Base-by-base conservation (phyloP, 805 yeast genomes). In the Hanseniaspora occidentalis region DNA sequence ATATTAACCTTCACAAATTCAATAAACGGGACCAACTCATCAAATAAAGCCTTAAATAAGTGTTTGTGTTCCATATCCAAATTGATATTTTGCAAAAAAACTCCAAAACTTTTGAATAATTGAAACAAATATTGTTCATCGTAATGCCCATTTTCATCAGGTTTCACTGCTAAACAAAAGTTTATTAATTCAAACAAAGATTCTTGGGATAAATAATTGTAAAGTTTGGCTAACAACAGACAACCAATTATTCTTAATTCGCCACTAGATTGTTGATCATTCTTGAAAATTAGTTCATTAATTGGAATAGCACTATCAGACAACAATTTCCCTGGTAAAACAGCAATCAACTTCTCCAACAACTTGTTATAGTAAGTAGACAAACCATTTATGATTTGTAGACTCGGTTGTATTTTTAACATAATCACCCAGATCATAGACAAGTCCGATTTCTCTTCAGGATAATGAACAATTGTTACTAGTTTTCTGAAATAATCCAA, bases 61-160 rank as follows among this genome's bases (percentile, higher is more conserved):
- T n/a, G n/a, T n/a, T n/a, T n/a, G n/a, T n/a, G n/a, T 23, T 23
- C 25, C 10, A 7, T 10, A 23, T 23, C 25, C 10, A 23, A 10
- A 7, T 23, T 23, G 10, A 23, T 7, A 27, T 51, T 47, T 26
- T 43, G 50, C 11, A 57, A 43, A 22, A 50, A 54, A 18, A 58
- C 45, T 13, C 63, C 62, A 9, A 56, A 38, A 1, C 62, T 51
- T 41, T 57, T 57, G 4, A 52, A 49, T 10, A 58, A 37, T 42
- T 56, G 60, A 43, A 56, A 58, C 27, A 55, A 33, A 17, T 43
- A 46, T 25, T 48, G 43, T 3, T 39, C 34, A 25, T 41, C 22
- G n/a, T 36, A 14, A 38, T 11, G 4, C 40, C 21, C 14, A 9
- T 37, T 37, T 27, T n/a, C 26, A 13, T 22, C 8, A 13, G 17